A percentile compares a stretch with the other conserved stretches of the same genome.
These are phyloP conservation scores for Penicillium nordicum DNA, from an alignment of 2,329 filamentous ascomycete genomes.

Conservation along the genomic window DNA sequence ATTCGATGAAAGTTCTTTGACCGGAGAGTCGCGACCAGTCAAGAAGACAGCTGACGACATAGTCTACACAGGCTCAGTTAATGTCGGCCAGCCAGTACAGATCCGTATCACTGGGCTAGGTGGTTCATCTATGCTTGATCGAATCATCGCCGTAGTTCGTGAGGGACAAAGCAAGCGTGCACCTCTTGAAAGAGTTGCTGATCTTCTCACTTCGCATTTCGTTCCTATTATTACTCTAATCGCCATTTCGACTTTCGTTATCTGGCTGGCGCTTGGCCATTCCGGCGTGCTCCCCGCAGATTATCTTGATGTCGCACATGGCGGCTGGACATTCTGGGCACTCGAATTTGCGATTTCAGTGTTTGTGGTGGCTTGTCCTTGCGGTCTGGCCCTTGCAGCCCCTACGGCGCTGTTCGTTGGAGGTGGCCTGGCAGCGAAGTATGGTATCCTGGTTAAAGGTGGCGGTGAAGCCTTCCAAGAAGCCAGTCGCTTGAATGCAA, in stretches of 20 bases:
- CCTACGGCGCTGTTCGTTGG: slow-evolving; percentile 85
- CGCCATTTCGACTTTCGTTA: slow-evolving; percentile 46
- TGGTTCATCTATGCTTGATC: slow-evolving; percentile 50
- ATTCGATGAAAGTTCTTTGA: slow-evolving; percentile 90
- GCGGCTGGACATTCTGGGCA: slow-evolving; percentile 52
- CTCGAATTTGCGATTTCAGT: slow-evolving; percentile 72
- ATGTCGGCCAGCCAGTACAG: slow-evolving; percentile 45
- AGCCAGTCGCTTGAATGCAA: slow-evolving; percentile 70
- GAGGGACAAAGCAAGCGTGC: slow-evolving; percentile 50
- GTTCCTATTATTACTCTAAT: slow-evolving; percentile 49
- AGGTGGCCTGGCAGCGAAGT: slow-evolving; percentile 71
- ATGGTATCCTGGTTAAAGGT: slow-evolving; percentile 78
- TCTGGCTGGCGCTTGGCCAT: slow-evolving; percentile 46
- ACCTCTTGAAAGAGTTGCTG: slow-evolving; percentile 48
- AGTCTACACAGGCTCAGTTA: slow-evolving; percentile 48
- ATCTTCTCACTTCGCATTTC: slow-evolving; percentile 49
- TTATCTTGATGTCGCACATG: slow-evolving; percentile 50
- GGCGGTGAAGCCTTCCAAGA: slow-evolving; percentile 84
- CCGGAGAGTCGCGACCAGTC: slow-evolving; percentile 52
- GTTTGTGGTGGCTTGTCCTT: slow-evolving; percentile 83
- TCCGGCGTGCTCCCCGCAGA: slow-evolving; percentile 46
- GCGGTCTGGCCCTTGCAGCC: slow-evolving; percentile 77
- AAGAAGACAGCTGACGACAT: slow-evolving; percentile 42
- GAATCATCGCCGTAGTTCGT: slow-evolving; percentile 48
- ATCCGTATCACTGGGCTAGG: slow-evolving; percentile 45